Conservation (phyloP, 345 rosid species). For the Lumnitzera littorea region DNA sequence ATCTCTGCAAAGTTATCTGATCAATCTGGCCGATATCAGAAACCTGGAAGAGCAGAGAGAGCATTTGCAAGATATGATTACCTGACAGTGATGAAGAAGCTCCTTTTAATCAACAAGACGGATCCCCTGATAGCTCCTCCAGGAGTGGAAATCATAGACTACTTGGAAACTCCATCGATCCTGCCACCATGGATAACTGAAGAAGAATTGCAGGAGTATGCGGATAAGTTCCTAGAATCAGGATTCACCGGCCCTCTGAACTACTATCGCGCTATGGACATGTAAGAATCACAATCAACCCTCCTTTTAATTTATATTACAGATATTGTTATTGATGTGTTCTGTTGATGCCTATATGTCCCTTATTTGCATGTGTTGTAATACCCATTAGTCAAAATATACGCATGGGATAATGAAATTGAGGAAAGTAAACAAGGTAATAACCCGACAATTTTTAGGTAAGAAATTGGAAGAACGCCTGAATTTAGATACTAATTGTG, state of each 20-base stretch:
- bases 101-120: conserved; percentile 39
- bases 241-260: conserved; percentile 59
- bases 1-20: neutral
- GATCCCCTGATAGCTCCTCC: conserved; percentile 49
- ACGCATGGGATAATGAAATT: no score
- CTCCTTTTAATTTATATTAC: no score
- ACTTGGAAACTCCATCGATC: conserved; percentile 36
- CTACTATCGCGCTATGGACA: conserved; percentile 60
- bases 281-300: conserved; percentile 18
- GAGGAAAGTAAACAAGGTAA: no score
- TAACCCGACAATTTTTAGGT: no score
- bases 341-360: no score
- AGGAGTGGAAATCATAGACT: conserved; percentile 55
- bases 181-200: conserved; percentile 61
- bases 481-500: no score
- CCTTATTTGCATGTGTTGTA: no score
- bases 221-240: conserved; percentile 53
- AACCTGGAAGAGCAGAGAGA: conserved; percentile 68
- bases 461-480: no score
- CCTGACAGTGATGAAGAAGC: conserved; percentile 61
- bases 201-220: conserved; percentile 50
- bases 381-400: no score
- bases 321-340: no score
- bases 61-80: conserved; percentile 56
- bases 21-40: conserved; percentile 17